A percentile compares a stretch with the other conserved stretches of the same genome.
Evolutionary conservation across 2,329 filamentous ascomycete genomes (phyloP).

Genomic region (Phaeosphaeria sp.): DNA sequence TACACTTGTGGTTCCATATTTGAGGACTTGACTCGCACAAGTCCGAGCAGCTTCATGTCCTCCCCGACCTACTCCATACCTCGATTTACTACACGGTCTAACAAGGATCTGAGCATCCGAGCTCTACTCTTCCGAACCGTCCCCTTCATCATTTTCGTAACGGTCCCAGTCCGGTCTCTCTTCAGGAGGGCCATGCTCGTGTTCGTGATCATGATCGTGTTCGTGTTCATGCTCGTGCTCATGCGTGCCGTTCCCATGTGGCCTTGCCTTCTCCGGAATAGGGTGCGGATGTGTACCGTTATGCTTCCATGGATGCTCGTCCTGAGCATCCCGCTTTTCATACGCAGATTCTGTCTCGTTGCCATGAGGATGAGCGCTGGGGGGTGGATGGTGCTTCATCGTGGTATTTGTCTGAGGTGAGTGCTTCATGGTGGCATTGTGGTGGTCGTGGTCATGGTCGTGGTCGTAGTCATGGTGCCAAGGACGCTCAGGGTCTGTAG

Average conservation of each 20-base stretch:
- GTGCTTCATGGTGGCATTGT: background rate
- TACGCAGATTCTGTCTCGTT: background rate
- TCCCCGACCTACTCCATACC: too few relatives aligned
- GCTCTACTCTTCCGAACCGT: too few relatives aligned
- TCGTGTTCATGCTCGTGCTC: background rate
- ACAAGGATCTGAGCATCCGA: too few relatives aligned
- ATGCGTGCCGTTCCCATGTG: background rate
- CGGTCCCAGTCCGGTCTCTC: background rate
- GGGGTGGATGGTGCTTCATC: background rate
- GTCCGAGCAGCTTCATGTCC: too few relatives aligned
- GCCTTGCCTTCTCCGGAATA: background rate
- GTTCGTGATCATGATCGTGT: too few relatives aligned
- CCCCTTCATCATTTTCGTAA: background rate
- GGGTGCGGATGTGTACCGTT: background rate
- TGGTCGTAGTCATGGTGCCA: background rate
- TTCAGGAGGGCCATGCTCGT: background rate
- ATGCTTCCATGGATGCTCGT: background rate
- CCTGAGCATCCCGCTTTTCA: background rate
- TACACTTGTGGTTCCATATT: too few relatives aligned
- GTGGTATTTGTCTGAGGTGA: background rate
- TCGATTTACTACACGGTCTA: too few relatives aligned
- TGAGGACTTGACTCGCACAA: too few relatives aligned
- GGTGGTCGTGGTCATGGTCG: background rate
- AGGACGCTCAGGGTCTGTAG: background rate
- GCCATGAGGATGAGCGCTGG: background rate